phyloP scores from a whole-genome alignment of 2,329 filamentous ascomycete genomes.

The Hypoxylon sp. region DNA sequence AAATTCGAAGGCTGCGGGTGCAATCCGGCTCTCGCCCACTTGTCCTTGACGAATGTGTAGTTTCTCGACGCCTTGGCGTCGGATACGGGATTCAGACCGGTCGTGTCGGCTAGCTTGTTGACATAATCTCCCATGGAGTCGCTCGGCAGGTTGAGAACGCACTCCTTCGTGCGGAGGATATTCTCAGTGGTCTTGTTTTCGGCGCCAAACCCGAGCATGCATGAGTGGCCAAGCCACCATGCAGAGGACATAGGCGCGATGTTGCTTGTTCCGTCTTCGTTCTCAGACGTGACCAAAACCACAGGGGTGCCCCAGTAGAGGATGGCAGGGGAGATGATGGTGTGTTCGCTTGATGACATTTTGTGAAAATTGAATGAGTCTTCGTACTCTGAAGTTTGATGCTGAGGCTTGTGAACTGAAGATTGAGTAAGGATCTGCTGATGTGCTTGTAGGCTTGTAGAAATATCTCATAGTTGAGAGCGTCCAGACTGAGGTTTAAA shows the following conservation, averaged over 20 bases:
- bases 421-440: neutral
- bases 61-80: slow-evolving; percentile 51
- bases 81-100: slow-evolving; percentile 52
- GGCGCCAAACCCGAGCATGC: slow-evolving; percentile 59
- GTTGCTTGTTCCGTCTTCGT: slow-evolving; percentile 60
- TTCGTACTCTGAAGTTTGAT: slow-evolving; percentile 3
- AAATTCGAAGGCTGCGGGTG: slow-evolving; percentile 56
- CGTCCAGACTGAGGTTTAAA: slow-evolving; percentile 16
- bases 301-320: slow-evolving; percentile 61
- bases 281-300: slow-evolving; percentile 58
- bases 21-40: slow-evolving; percentile 55
- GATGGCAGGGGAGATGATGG: slow-evolving; percentile 58
- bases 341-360: slow-evolving; percentile 35
- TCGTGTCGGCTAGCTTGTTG: slow-evolving; percentile 59
- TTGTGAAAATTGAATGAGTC: neutral
- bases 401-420: slow-evolving; percentile 6
- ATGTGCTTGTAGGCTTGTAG: neutral
- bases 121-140: slow-evolving; percentile 56
- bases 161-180: slow-evolving; percentile 59
- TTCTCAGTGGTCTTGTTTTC: slow-evolving; percentile 59
- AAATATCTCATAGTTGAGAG: slow-evolving; percentile 2
- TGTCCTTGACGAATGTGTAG: slow-evolving; percentile 59
- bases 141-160: slow-evolving; percentile 60
- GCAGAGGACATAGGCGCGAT: slow-evolving; percentile 62
- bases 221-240: slow-evolving; percentile 62